Evolutionary conservation across 2,329 filamentous ascomycete species (phyloP).

Genomic region (Colletotrichum lindemuthianum): DNA sequence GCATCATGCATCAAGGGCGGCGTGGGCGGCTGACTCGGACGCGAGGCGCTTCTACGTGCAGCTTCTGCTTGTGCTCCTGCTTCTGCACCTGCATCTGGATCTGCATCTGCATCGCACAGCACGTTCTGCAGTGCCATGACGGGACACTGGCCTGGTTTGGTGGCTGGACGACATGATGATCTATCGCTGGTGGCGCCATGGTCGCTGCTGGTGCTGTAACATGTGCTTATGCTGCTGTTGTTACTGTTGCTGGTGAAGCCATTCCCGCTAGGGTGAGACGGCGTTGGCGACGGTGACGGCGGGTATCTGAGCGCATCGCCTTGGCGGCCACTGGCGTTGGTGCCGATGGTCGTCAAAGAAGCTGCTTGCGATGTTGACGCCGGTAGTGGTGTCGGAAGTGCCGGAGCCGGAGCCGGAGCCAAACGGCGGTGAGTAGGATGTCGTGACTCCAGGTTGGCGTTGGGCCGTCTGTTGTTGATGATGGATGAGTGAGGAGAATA

Average conservation of each 20-base stretch:
- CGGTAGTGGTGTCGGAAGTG: not conserved
- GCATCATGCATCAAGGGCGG: constrained; percentile 28
- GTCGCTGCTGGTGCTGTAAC: no score
- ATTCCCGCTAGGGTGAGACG: constrained; percentile 24
- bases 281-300: constrained; percentile 30
- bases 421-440: constrained; percentile 20
- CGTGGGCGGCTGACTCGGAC: constrained; percentile 31
- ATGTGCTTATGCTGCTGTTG: not conserved
- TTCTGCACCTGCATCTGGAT: constrained; percentile 6
- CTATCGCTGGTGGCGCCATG: not conserved
- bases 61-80: constrained; percentile 11
- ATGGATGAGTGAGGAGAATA: constrained; percentile 18
- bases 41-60: constrained; percentile 12
- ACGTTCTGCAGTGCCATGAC: constrained; percentile 35
- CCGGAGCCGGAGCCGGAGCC: constrained; percentile 10
- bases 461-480: constrained; percentile 1
- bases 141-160: constrained; percentile 27
- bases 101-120: constrained; percentile 26
- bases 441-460: constrained; percentile 15
- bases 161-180: constrained; percentile 10
- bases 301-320: constrained; percentile 26
- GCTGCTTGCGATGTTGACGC: constrained; percentile 2
- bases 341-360: not conserved
- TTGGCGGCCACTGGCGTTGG: constrained; percentile 19
- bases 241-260: constrained; percentile 4